Evolutionary conservation across 495 filamentous ascomycete genomes (phyloP).

Genomic region (Podospora australis): DNA sequence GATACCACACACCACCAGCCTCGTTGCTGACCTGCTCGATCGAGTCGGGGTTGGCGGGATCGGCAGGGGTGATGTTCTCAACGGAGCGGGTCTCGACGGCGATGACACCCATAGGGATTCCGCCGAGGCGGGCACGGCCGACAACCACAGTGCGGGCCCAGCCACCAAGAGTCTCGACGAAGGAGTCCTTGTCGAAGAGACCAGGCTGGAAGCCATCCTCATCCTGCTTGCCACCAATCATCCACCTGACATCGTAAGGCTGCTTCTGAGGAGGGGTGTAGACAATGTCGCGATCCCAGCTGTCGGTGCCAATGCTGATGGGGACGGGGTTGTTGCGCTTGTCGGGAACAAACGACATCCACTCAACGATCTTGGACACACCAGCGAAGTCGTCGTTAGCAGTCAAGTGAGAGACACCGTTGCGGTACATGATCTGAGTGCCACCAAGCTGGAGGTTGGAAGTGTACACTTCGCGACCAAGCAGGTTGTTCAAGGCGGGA

Average conservation of each 20-base stretch:
- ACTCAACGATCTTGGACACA: conserved; percentile 95
- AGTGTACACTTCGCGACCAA: conserved; percentile 96
- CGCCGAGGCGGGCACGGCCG: conserved; percentile 91
- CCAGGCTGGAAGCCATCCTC: conserved; percentile 73
- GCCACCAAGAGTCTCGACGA: conserved; percentile 91
- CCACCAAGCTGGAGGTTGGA: conserved; percentile 98
- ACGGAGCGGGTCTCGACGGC: conserved; percentile 92
- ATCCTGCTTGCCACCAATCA: conserved; percentile 86
- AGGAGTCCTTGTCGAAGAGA: conserved; percentile 93
- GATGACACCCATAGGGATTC: conserved; percentile 98
- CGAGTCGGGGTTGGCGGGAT: conserved; percentile 96
- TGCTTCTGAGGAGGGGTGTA: conserved; percentile 83
- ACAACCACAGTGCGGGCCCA: conserved; percentile 97
- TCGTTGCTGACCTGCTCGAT: conserved; percentile 89
- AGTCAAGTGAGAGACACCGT: conserved; percentile 98
- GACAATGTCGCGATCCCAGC: conserved; percentile 85
- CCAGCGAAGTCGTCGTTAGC: conserved; percentile 96
- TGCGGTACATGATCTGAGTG: conserved; percentile 99
- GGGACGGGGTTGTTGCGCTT: conserved; percentile 85
- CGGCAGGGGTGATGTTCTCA: conserved; percentile 96
- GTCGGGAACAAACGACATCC: conserved; percentile 94
- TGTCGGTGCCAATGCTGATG: conserved; percentile 74
- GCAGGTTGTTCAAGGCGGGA: conserved; percentile 94
- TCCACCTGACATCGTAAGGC: conserved; percentile 87
- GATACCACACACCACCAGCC: conserved; percentile 98